These are phyloP conservation scores for Pigoraptor vietnamica DNA, from an alignment of 78 protist genomes.

Conservation along the genomic window DNA sequence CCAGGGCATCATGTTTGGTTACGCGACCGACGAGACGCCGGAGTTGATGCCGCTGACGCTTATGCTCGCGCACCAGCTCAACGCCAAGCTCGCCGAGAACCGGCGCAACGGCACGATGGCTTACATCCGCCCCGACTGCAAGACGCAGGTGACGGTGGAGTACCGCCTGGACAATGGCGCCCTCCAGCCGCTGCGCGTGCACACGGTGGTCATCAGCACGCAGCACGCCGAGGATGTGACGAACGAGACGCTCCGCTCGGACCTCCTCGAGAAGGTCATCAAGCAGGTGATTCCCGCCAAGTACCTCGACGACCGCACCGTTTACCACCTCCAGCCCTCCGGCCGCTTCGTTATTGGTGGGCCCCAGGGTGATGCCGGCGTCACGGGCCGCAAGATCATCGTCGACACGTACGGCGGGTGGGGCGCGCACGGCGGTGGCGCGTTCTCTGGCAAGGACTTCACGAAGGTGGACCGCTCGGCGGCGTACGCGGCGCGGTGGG, in stretches of 20 bases:
- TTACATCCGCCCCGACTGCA: slow-evolving; percentile 98
- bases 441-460: slow-evolving; percentile 99
- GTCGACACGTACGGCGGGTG: slow-evolving; percentile 99
- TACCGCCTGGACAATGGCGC: slow-evolving; percentile 80
- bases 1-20: slow-evolving; percentile 99
- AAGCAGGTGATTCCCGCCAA: slow-evolving; percentile 86
- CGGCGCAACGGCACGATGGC: slow-evolving; percentile 84
- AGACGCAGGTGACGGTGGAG: slow-evolving; percentile 99
- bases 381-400: slow-evolving; percentile 99
- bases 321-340: slow-evolving; percentile 97
- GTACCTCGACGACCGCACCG: slow-evolving; percentile 90
- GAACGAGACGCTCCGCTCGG: slow-evolving; percentile 78
- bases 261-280: slow-evolving; percentile 81
- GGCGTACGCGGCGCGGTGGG: slow-evolving; percentile 99
- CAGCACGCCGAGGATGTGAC: slow-evolving; percentile 94
- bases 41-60: slow-evolving; percentile 95
- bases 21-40: slow-evolving; percentile 98
- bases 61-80: slow-evolving; percentile 84
- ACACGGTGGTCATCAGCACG: slow-evolving; percentile 96
- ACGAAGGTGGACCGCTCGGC: slow-evolving; percentile 99
- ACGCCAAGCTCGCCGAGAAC: slow-evolving; percentile 76
- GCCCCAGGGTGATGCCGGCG: slow-evolving; percentile 99
- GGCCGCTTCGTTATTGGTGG: slow-evolving; percentile 98
- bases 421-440: slow-evolving; percentile 99
- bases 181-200: slow-evolving; percentile 88